Conservation (phyloP, 495 filamentous ascomycete genomes). For the Penicillium silybi region DNA sequence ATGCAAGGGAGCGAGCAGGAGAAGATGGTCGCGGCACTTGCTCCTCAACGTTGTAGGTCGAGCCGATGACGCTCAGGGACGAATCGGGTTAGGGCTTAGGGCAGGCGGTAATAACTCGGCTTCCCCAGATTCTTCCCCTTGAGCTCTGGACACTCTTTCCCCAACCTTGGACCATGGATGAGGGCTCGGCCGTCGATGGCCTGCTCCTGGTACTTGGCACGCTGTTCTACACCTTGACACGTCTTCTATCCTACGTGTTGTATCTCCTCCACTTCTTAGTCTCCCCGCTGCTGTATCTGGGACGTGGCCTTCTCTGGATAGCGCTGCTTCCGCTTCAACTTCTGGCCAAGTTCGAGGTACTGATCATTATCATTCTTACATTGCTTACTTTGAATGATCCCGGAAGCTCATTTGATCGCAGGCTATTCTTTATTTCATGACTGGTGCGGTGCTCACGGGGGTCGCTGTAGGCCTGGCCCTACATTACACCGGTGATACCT, state of each 20-base stretch:
- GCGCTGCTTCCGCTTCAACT: conserved; percentile 39
- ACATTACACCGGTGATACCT: conserved; percentile 10
- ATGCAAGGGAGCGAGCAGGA: conserved; percentile 12
- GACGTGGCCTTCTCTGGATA: conserved; percentile 30
- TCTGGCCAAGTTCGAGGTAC: conserved; percentile 62
- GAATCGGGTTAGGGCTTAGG: conserved; percentile 29
- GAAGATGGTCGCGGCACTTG: conserved; percentile 4
- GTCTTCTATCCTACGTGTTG: conserved; percentile 33
- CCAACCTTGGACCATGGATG: conserved; percentile 1
- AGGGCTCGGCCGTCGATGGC: not conserved
- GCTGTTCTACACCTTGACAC: conserved; percentile 32
- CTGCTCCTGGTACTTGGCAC: not conserved
- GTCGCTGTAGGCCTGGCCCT: conserved; percentile 17
- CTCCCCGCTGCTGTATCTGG: conserved; percentile 45
- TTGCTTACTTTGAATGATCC: not conserved
- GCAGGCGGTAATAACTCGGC: conserved; percentile 17
- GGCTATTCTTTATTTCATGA: conserved; percentile 24
- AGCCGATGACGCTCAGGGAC: conserved; percentile 20
- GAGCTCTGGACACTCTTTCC: not conserved
- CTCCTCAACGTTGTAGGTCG: conserved; percentile 9
- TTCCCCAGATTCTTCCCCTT: conserved; percentile 18
- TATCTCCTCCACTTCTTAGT: conserved; percentile 30
- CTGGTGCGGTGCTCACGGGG: conserved; percentile 19
- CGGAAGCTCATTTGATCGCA: conserved; percentile 6
- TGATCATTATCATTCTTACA: not conserved